Conservation (phyloP, 441 rosid genomes). For the Jatropha podagrica region DNA sequence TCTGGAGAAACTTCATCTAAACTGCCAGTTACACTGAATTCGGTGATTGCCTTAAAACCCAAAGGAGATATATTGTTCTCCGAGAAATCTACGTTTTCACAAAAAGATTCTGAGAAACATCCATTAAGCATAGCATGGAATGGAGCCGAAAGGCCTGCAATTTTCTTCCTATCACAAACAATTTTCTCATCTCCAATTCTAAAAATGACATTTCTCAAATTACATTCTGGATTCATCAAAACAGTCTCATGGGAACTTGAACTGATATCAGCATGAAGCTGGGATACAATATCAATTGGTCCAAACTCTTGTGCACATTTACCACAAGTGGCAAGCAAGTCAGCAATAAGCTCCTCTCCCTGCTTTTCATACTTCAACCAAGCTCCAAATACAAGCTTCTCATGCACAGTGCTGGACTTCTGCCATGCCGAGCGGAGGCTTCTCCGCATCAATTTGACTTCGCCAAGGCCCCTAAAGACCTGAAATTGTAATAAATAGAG, state of each 20-base stretch:
- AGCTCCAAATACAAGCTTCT: constrained; percentile 86
- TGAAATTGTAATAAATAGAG: constrained; percentile 82
- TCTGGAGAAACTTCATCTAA: constrained; percentile 53
- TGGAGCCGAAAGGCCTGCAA: constrained; percentile 84
- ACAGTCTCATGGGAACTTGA: constrained; percentile 37
- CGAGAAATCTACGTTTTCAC: constrained; percentile 83
- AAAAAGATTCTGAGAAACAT: constrained; percentile 70
- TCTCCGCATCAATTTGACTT: constrained; percentile 77
- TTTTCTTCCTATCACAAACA: constrained; percentile 74
- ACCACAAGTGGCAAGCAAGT: constrained; percentile 80
- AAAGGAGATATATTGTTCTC: constrained; percentile 69
- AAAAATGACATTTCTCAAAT: constrained; percentile 56
- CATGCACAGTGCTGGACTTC: constrained; percentile 74
- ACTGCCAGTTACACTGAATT: constrained; percentile 63
- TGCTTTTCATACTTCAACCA: constrained; percentile 90
- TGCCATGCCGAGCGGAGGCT: constrained; percentile 95
- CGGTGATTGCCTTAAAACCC: constrained; percentile 68
- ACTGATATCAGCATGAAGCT: constrained; percentile 39
- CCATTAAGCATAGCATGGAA: constrained; percentile 94
- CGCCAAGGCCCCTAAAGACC: constrained; percentile 93
- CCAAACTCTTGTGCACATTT: constrained; percentile 73
- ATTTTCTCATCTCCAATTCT: constrained; percentile 76
- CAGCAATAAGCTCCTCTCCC: constrained; percentile 84
- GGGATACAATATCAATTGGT: constrained; percentile 62
- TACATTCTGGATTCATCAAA: constrained; percentile 31